Evolutionary conservation across 1,284 basidiomycete genomes (phyloP).

Genomic region (Irpex sp.): DNA sequence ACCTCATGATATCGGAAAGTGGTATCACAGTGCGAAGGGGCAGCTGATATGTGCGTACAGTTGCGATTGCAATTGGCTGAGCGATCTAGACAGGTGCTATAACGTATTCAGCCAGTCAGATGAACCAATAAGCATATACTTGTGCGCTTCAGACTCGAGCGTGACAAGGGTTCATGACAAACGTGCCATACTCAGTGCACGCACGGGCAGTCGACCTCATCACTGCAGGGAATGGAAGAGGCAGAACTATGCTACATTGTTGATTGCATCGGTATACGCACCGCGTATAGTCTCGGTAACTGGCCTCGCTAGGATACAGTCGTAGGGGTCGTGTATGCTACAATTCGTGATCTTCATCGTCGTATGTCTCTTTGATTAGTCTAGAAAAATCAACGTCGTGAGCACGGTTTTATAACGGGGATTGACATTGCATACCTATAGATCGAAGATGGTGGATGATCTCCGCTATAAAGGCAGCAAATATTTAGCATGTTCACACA

Average conservation of each 20-base stretch:
- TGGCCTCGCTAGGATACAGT: background rate
- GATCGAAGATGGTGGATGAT: slow-evolving; percentile 89
- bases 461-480: slow-evolving; percentile 55
- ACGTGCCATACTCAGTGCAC: background rate
- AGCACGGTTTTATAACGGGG: background rate
- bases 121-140: too few relatives aligned
- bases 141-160: background rate
- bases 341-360: slow-evolving; percentile 84
- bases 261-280: background rate
- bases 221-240: background rate
- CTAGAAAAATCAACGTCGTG: slow-evolving; percentile 27
- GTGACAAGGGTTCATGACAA: background rate
- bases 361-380: slow-evolving; percentile 88
- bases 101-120: too few relatives aligned
- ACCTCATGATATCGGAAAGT: too few relatives aligned
- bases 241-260: background rate
- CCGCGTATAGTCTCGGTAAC: too few relatives aligned
- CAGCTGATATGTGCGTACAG: too few relatives aligned
- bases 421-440: slow-evolving; percentile 53
- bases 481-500: background rate
- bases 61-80: too few relatives aligned
- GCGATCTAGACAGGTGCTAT: too few relatives aligned
- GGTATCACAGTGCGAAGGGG: too few relatives aligned
- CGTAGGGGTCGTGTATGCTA: slow-evolving; percentile 24
- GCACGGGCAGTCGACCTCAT: background rate